A percentile compares a stretch with the other conserved stretches of the same genome.
Conservation (phyloP, 208 protist genomes). For the Crithidia brevicula region DNA sequence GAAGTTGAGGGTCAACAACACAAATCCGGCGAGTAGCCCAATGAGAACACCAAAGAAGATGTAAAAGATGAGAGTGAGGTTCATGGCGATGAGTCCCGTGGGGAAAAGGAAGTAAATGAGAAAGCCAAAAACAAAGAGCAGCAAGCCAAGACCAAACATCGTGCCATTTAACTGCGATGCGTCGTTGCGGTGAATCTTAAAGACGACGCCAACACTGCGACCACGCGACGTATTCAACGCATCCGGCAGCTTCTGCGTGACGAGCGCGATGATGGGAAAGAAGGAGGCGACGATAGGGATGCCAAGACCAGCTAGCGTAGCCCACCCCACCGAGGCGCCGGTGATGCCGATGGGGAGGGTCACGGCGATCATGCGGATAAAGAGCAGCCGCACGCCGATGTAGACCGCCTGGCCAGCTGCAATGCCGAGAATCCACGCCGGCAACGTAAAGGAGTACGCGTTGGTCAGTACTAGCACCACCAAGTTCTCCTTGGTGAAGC, state of each 20-base stretch:
- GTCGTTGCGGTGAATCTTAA: constrained; percentile 63
- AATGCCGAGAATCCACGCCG: constrained; percentile 81
- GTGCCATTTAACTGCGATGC: constrained; percentile 30
- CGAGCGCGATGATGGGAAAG: constrained; percentile 86
- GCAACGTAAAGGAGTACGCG: constrained; percentile 79
- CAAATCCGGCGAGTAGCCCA: constrained; percentile 89
- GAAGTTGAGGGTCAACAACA: constrained; percentile 92
- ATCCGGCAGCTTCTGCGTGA: constrained; percentile 84
- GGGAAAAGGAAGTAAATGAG: constrained; percentile 95
- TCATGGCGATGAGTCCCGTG: constrained; percentile 77
- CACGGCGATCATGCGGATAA: constrained; percentile 52
- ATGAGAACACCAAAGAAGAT: constrained; percentile 95
- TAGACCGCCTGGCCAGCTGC: constrained; percentile 61
- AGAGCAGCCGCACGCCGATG: constrained; percentile 34
- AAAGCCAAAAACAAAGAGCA: constrained; percentile 76
- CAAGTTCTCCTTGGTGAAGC: constrained; percentile 62
- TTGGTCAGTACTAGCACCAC: constrained; percentile 64
- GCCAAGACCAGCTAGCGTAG: constrained; percentile 77
- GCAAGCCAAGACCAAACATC: constrained; percentile 57
- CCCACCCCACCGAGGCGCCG: constrained; percentile 54
- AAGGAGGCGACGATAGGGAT: constrained; percentile 89
- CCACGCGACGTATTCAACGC: constrained; percentile 80
- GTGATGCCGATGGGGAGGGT: constrained; percentile 44
- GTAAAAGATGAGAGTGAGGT: constrained; percentile 91
- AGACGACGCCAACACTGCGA: constrained; percentile 63